phyloP scores from a whole-genome alignment of 805 yeast genomes.

The Sugiyamaella marilandica region DNA sequence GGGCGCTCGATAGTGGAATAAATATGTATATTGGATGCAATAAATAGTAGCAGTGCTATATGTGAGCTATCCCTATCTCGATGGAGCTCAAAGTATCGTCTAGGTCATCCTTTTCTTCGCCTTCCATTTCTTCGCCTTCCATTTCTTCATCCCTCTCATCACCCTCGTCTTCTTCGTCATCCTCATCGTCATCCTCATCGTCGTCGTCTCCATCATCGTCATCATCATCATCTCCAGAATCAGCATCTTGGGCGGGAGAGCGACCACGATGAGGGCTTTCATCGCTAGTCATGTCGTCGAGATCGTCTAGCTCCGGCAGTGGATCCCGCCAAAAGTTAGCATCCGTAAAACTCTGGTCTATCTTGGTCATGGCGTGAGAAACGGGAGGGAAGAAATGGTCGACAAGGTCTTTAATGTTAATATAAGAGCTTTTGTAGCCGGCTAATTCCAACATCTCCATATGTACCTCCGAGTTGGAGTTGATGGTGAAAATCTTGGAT shows the following conservation, averaged over 20 bases:
- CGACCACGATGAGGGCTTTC: constrained; percentile 15
- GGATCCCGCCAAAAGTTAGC: constrained; percentile 92
- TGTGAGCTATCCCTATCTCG: not conserved
- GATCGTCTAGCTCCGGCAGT: constrained; percentile 43
- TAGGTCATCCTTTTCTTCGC: constrained; percentile 16
- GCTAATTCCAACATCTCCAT: constrained; percentile 94
- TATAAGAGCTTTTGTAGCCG: constrained; percentile 83
- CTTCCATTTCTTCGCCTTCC: constrained; percentile 20
- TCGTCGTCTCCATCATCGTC: constrained; percentile 30
- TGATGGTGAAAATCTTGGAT: constrained; percentile 90
- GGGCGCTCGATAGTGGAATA: not conserved
- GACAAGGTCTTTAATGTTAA: constrained; percentile 86
- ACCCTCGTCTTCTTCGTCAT: constrained; percentile 28
- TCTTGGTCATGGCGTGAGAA: constrained; percentile 33
- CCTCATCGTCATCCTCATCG: constrained; percentile 32
- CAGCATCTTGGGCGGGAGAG: constrained; percentile 31
- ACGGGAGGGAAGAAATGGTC: constrained; percentile 97
- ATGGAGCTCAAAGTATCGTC: constrained; percentile 6
- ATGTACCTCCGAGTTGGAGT: constrained; percentile 94
- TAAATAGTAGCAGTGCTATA: not conserved
- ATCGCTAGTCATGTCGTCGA: constrained; percentile 21
- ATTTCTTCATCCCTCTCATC: constrained; percentile 17
- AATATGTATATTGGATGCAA: not conserved
- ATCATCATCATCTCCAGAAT: constrained; percentile 17
- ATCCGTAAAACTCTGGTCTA: constrained; percentile 69